Conservation (phyloP, 768 basidiomycete genomes). For the Cyathus striatus region DNA sequence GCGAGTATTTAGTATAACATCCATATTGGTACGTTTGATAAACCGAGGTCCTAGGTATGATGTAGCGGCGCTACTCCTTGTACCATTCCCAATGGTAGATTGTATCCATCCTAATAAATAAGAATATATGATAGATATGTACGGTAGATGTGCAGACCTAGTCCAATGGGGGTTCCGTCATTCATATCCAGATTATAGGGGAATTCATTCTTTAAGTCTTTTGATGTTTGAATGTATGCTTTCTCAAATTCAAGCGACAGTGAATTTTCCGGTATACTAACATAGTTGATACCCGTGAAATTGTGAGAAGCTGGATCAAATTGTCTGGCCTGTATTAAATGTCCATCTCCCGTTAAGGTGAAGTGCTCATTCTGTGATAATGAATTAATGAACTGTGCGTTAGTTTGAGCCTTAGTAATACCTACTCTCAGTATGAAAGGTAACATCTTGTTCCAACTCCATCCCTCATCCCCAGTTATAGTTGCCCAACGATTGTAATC, state of each 20-base stretch:
- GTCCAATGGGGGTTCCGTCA: conserved; percentile 16
- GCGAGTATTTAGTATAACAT: conserved; percentile 22
- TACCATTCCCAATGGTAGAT: conserved; percentile 20
- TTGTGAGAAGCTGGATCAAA: conserved; percentile 2
- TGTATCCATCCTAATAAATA: conserved; percentile 18
- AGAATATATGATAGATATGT: conserved; percentile 9
- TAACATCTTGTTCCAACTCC: not conserved
- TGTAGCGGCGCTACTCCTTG: conserved; percentile 21
- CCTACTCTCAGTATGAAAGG: not conserved
- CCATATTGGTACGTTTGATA: conserved; percentile 20
- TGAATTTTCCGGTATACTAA: conserved; percentile 23
- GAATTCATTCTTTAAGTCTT: conserved; percentile 17
- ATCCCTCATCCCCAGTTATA: not conserved
- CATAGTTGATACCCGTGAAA: conserved; percentile 4
- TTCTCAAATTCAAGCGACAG: conserved; percentile 19
- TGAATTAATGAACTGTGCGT: not conserved
- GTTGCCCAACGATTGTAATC: not conserved
- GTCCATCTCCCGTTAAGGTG: not conserved
- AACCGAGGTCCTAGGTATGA: conserved; percentile 23
- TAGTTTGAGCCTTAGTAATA: not conserved
- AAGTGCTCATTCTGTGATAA: not conserved
- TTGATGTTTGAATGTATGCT: conserved; percentile 21
- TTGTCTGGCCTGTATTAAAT: conserved; percentile 1
- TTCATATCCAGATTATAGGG: conserved; percentile 18
- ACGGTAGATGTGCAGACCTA: conserved; percentile 4